Conservation (phyloP, 306 rosid genomes). For the Lagenaria siceraria region DNA sequence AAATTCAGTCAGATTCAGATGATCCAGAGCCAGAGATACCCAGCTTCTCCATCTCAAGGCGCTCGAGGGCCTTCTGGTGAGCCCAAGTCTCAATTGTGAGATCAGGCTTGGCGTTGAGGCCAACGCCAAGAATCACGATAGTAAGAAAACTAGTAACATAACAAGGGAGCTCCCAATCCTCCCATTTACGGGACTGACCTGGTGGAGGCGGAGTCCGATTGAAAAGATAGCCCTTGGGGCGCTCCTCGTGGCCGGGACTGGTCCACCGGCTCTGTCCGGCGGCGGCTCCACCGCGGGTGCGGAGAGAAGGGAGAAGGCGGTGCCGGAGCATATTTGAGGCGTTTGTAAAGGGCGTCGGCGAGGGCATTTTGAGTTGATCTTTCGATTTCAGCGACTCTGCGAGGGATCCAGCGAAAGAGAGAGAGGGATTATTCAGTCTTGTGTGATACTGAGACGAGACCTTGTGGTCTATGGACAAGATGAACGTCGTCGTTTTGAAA, state of each 20-base stretch:
- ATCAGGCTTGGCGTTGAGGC: constrained; percentile 98
- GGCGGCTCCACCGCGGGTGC: constrained; percentile 57
- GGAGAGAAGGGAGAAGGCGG: constrained; percentile 43
- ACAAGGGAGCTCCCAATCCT: constrained; percentile 99
- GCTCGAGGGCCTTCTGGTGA: constrained; percentile 91
- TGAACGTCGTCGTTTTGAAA: not conserved
- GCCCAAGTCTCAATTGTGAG: constrained; percentile 98
- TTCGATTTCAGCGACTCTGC: not conserved
- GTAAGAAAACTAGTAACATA: constrained; percentile 93
- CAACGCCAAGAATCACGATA: constrained; percentile 95
- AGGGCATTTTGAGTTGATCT: constrained; percentile 17
- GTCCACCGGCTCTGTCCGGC: constrained; percentile 75
- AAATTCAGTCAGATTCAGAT: constrained; percentile 29
- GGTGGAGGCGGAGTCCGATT: constrained; percentile 65
- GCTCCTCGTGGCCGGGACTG: constrained; percentile 73
- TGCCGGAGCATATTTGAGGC: constrained; percentile 69
- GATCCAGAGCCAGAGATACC: constrained; percentile 25
- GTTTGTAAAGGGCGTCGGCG: constrained; percentile 31
- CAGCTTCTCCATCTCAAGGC: constrained; percentile 57
- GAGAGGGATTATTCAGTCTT: not conserved
- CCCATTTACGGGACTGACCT: constrained; percentile 87
- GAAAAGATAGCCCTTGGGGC: constrained; percentile 68
- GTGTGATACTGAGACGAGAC: not conserved
- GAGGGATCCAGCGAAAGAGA: not conserved
- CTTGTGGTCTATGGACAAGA: not conserved